Conservation (phyloP, 306 rosid species). For the Inga laurina region DNA sequence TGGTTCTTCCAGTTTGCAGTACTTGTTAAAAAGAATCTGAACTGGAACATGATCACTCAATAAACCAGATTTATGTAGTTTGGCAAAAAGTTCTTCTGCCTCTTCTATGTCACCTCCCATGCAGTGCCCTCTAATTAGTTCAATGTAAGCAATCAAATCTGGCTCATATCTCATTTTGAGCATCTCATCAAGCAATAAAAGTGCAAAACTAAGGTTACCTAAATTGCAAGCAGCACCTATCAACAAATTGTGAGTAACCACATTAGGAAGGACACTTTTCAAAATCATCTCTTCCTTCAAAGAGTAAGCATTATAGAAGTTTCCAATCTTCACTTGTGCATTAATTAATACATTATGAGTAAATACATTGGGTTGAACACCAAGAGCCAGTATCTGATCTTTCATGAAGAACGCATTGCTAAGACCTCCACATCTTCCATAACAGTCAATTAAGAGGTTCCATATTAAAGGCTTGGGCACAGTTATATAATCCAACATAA, state of each 20-base stretch:
- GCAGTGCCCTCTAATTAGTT: conserved; percentile 66
- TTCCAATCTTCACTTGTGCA: conserved; percentile 63
- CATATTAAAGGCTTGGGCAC: conserved; percentile 67
- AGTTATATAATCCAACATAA: conserved; percentile 56
- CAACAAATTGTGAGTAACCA: conserved; percentile 80
- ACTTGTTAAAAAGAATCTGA: conserved; percentile 60
- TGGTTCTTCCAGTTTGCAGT: conserved; percentile 57
- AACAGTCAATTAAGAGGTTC: conserved; percentile 66
- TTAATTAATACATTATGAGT: conserved; percentile 85
- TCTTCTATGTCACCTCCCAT: conserved; percentile 53
- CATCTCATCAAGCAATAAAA: conserved; percentile 60
- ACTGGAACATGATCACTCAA: conserved; percentile 65
- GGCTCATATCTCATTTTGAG: conserved; percentile 56
- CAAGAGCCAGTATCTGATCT: conserved; percentile 65
- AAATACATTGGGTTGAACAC: conserved; percentile 68
- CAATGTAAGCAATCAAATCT: conserved; percentile 73
- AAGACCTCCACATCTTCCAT: conserved; percentile 66
- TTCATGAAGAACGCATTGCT: conserved; percentile 50
- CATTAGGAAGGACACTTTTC: conserved; percentile 61
- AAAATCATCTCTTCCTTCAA: conserved; percentile 69
- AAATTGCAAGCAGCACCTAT: conserved; percentile 61
- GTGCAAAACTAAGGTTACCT: conserved; percentile 45
- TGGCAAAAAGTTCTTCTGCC: conserved; percentile 64
- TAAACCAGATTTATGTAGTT: conserved; percentile 56
- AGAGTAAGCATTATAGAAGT: conserved; percentile 48